These are phyloP conservation scores for Exophiala phaeomuriformis DNA, from an alignment of 2,329 filamentous ascomycete species.

Conservation along the genomic window DNA sequence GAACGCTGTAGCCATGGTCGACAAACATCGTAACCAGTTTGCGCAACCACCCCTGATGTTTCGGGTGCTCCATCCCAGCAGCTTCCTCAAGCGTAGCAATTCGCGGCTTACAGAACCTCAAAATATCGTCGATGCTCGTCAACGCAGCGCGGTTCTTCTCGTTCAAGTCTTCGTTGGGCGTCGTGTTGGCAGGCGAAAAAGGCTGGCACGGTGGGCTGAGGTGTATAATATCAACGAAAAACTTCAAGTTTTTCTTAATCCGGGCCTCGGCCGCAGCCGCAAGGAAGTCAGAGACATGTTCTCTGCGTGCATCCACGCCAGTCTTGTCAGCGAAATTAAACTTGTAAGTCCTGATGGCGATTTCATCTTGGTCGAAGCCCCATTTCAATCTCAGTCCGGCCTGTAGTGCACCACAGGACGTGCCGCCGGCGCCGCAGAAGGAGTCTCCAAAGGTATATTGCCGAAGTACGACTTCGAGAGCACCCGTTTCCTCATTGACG, in stretches of 20 bases:
- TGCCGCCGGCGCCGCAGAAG: conserved; percentile 67
- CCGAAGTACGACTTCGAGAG: not conserved
- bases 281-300: conserved; percentile 43
- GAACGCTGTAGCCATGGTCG: conserved; percentile 58
- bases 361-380: conserved; percentile 56
- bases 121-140: conserved; percentile 44
- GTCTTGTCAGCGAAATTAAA: conserved; percentile 46
- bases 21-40: conserved; percentile 59
- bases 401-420: conserved; percentile 54
- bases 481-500: not conserved
- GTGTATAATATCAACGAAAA: conserved; percentile 61
- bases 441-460: conserved; percentile 63
- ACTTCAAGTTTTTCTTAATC: not conserved
- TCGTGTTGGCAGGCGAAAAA: conserved; percentile 65
- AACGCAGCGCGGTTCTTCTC: conserved; percentile 58
- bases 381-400: conserved; percentile 55
- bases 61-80: conserved; percentile 53
- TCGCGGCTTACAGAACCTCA: conserved; percentile 55
- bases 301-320: not conserved
- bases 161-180: conserved; percentile 48
- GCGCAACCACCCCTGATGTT: conserved; percentile 51
- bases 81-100: conserved; percentile 75
- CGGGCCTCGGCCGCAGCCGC: conserved; percentile 20
- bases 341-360: conserved; percentile 53
- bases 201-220: conserved; percentile 71